Evolutionary conservation across 2,329 filamentous ascomycete species (phyloP).

Genomic region (Xylaria multiplex): DNA sequence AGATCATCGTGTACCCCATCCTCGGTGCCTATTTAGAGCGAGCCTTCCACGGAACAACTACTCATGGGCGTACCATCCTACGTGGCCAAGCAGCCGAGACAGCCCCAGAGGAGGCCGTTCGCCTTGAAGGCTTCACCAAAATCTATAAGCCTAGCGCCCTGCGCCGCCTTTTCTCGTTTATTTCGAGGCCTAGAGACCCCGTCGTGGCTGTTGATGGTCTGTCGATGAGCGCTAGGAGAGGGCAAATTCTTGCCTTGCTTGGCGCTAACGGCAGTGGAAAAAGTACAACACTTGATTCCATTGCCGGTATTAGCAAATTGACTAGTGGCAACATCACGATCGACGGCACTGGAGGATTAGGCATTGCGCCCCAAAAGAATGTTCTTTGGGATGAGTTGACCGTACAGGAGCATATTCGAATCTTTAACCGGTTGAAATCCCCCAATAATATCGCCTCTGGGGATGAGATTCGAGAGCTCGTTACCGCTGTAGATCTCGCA

Average conservation of each 20-base stretch:
- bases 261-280: constrained; percentile 93
- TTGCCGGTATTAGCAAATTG: constrained; percentile 82
- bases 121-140: constrained; percentile 79
- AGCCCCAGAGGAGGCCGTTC: constrained; percentile 66
- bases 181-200: constrained; percentile 64
- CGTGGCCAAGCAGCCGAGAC: constrained; percentile 45
- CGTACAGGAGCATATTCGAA: constrained; percentile 82
- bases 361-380: constrained; percentile 92
- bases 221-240: constrained; percentile 75
- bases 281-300: constrained; percentile 87
- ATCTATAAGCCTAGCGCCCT: constrained; percentile 75
- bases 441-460: constrained; percentile 64
- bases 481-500: constrained; percentile 77
- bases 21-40: constrained; percentile 80
- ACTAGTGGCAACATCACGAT: constrained; percentile 81
- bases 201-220: constrained; percentile 84
- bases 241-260: constrained; percentile 86
- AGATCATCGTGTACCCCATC: constrained; percentile 81
- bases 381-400: constrained; percentile 92
- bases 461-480: constrained; percentile 69
- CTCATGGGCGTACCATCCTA: constrained; percentile 65
- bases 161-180: constrained; percentile 60
- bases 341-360: constrained; percentile 80
- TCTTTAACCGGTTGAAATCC: constrained; percentile 86
- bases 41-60: constrained; percentile 78